Evolutionary conservation across 2,329 filamentous ascomycete genomes (phyloP), one percentile per base, ranked within the genome.

Genomic region (Pseudonectria buxi): DNA sequence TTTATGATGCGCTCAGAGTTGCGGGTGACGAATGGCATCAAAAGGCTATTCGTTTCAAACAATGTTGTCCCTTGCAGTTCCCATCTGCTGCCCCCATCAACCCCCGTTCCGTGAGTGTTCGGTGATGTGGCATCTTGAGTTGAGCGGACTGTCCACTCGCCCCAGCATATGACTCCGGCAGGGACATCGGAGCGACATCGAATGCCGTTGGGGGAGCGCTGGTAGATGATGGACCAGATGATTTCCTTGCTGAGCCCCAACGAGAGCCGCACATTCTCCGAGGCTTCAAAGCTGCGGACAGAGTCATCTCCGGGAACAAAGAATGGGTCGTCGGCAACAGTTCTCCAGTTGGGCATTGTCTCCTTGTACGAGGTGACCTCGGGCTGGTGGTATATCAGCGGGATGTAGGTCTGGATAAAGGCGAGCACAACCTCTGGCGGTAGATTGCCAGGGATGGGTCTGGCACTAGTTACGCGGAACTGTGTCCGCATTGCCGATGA

Each of bases 151-250:
- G 43, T 41, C 45, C 55, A 61, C 36, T 58, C 53, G n/a, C 46
- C 63, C 59, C 67, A 61, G 26, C 67, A 59, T 6, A 55, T 54
- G 4, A 69, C 64, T 7, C 64, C 65, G 10, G 54, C 65, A 3
- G 57, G 52, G 4, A 65, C 64, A 30, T 66, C 53, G 14, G 56
- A 59, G 14, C 67, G 54, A 29, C 57, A 59, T 4, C 65, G 54
- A 14, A 67, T 53, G n/a, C 67, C 67, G 26, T 53, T 47, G 4
- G 53, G 51, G 14, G 65, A 57, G 37, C 50, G 56, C 44, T 69
- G 67, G 38, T 69, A 67, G 13, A 64, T 57, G 28, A 64, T 64
- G 1, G 64, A 61, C 41, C 68, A 61, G 34, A 43, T 50, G n/a
- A 69, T 50, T 22, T 61, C 56, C 42, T 60, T 66, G 16, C 45